Conservation (phyloP, 192 early-diverging fungal genomes). For the Podila minutissima region DNA sequence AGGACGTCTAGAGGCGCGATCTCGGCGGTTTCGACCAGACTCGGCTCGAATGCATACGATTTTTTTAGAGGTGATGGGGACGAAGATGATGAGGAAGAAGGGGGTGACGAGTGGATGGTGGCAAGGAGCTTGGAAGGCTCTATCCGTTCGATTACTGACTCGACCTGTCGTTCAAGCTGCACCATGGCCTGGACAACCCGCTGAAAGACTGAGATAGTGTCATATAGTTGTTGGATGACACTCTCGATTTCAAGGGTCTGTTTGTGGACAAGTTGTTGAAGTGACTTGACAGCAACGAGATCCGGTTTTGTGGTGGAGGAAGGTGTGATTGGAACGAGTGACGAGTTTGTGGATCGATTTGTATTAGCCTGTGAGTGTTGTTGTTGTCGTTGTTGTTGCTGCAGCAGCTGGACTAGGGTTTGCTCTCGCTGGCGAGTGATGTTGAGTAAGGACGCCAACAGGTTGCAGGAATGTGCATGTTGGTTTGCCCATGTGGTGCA, state of each 20-base stretch:
- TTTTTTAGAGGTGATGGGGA: background rate
- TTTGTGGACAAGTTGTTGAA: slow-evolving; percentile 31
- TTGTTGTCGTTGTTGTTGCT: slow-evolving; percentile 18
- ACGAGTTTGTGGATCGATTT: background rate
- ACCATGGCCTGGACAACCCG: slow-evolving; percentile 25
- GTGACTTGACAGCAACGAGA: slow-evolving; percentile 18
- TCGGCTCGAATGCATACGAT: background rate
- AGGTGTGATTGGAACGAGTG: background rate
- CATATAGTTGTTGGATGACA: slow-evolving; percentile 29
- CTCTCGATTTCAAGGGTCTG: slow-evolving; percentile 37
- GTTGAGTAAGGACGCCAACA: slow-evolving; percentile 36
- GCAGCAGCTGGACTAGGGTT: slow-evolving; percentile 20
- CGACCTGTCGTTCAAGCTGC: slow-evolving; percentile 33
- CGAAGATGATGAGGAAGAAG: background rate
- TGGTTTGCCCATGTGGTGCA: slow-evolving; percentile 41
- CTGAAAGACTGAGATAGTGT: slow-evolving; percentile 26
- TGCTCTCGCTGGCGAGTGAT: slow-evolving; percentile 44
- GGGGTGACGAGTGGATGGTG: background rate
- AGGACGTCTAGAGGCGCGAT: slow-evolving; percentile 40
- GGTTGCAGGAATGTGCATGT: slow-evolving; percentile 44
- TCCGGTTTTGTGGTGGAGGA: background rate
- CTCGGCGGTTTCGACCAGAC: slow-evolving; percentile 35
- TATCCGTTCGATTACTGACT: slow-evolving; percentile 25
- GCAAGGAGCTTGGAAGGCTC: slow-evolving; percentile 18
- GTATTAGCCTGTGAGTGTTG: background rate